Percentiles rank a stretch among this genome's conserved stretches.
Evolutionary conservation across 2,329 filamentous ascomycete species (phyloP).

Genomic region (Tricladium varicosporioides): DNA sequence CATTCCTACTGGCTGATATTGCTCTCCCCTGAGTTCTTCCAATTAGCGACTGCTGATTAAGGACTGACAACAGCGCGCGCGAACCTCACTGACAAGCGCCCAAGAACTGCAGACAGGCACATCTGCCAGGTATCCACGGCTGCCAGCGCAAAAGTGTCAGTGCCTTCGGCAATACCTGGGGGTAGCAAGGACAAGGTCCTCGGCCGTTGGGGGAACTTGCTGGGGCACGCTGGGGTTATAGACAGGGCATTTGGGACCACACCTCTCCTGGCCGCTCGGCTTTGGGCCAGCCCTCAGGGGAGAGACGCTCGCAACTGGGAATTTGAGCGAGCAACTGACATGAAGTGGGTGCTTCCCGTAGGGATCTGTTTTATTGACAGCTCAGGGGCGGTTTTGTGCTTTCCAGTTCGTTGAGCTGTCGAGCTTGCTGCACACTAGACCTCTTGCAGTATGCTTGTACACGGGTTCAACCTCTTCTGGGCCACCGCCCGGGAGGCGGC

Average conservation of each 20-base stretch:
- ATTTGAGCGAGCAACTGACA: neutral
- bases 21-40: constrained; percentile 6
- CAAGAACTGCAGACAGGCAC: constrained; percentile 3
- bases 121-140: constrained; percentile 2
- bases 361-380: constrained; percentile 25
- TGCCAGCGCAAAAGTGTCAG: neutral
- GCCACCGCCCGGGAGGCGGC: constrained; percentile 23
- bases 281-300: neutral
- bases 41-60: constrained; percentile 24
- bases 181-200: constrained; percentile 1
- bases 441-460: constrained; percentile 19
- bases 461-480: constrained; percentile 23
- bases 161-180: constrained; percentile 15
- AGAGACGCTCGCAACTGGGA: neutral
- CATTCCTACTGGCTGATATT: constrained; percentile 15
- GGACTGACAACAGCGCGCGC: constrained; percentile 12
- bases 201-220: neutral
- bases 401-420: neutral
- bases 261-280: neutral
- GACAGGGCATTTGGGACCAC: neutral
- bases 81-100: constrained; percentile 13
- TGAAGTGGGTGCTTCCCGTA: constrained; percentile 14
- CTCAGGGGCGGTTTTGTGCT: constrained; percentile 14
- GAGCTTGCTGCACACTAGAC: constrained; percentile 17
- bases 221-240: neutral